Evolutionary conservation across 352 stramenopile genomes (phyloP).

Genomic region (Phytophthora podocarpi): DNA sequence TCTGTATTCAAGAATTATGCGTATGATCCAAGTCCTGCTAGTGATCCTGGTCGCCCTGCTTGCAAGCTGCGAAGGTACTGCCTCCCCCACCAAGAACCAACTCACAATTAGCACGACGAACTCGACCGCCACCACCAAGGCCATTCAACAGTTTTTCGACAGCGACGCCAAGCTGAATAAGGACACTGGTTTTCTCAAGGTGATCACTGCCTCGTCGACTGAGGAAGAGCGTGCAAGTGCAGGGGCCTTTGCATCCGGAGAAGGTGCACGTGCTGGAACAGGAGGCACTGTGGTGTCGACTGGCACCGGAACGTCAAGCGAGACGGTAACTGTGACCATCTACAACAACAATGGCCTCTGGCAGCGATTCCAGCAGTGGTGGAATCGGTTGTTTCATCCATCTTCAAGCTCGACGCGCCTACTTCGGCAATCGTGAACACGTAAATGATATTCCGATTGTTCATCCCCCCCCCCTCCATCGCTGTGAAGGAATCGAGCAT

Average conservation of each 20-base stretch:
- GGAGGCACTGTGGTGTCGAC: slow-evolving; percentile 14
- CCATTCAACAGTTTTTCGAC: slow-evolving; percentile 19
- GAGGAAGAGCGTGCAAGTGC: slow-evolving; percentile 14
- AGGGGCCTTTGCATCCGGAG: not conserved
- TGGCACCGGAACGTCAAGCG: not conserved
- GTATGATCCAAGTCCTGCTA: slow-evolving; percentile 11
- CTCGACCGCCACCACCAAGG: slow-evolving; percentile 9
- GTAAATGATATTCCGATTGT: not conserved
- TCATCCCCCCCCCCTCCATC: not conserved
- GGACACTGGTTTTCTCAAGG: slow-evolving; percentile 17
- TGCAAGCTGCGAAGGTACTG: not conserved
- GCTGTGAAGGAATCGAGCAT: not conserved
- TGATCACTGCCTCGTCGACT: slow-evolving; percentile 1
- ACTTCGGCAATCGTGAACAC: slow-evolving; percentile 12
- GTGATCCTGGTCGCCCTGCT: slow-evolving; percentile 3
- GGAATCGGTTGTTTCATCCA: slow-evolving; percentile 14
- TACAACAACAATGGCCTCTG: slow-evolving; percentile 34
- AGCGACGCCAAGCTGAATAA: slow-evolving; percentile 11
- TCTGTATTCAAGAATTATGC: slow-evolving; percentile 15
- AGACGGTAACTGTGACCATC: slow-evolving; percentile 19
- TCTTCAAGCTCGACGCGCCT: slow-evolving; percentile 12
- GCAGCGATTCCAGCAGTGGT: slow-evolving; percentile 26
- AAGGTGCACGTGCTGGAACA: slow-evolving; percentile 15
- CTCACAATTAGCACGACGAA: slow-evolving; percentile 12
- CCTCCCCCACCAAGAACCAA: slow-evolving; percentile 10